Percentiles rank a stretch among this genome's conserved stretches.
These are phyloP conservation scores for Trichomonascaceae sp. DNA, from an alignment of 1,139 yeast species.

Conservation along the genomic window DNA sequence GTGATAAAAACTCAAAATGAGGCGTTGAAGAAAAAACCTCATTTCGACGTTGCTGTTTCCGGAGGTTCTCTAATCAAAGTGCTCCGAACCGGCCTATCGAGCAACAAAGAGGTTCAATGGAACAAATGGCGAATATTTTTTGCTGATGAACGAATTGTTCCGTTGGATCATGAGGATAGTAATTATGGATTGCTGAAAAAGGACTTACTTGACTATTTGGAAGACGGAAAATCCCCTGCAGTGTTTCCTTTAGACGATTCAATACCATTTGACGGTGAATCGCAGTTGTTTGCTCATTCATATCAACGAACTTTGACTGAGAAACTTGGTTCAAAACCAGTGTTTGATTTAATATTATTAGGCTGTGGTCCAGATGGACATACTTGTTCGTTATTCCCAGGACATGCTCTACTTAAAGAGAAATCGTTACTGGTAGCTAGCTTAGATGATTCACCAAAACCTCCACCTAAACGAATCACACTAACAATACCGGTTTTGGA, in stretches of 20 bases:
- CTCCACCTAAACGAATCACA: slow-evolving; percentile 72
- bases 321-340: slow-evolving; percentile 26
- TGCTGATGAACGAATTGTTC: slow-evolving; percentile 69
- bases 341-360: slow-evolving; percentile 53
- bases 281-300: slow-evolving; percentile 47
- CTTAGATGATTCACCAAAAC: slow-evolving; percentile 65
- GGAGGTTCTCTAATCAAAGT: slow-evolving; percentile 88
- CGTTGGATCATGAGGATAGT: slow-evolving; percentile 60
- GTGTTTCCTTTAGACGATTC: slow-evolving; percentile 44
- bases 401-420: slow-evolving; percentile 32
- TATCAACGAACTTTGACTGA: slow-evolving; percentile 45
- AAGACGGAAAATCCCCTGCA: slow-evolving; percentile 41
- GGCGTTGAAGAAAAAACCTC: slow-evolving; percentile 37
- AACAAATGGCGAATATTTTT: slow-evolving; percentile 61
- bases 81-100: slow-evolving; percentile 62
- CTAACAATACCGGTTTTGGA: slow-evolving; percentile 60
- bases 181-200: slow-evolving; percentile 59
- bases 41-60: slow-evolving; percentile 72
- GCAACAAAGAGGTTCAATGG: slow-evolving; percentile 49
- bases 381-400: slow-evolving; percentile 71
- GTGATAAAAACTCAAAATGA: slow-evolving; percentile 74
- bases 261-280: slow-evolving; percentile 32
- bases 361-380: slow-evolving; percentile 85
- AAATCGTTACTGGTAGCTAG: slow-evolving; percentile 30
- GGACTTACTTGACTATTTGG: slow-evolving; percentile 43